These are phyloP conservation scores for Candida sanyaensis DNA, from an alignment of 1,139 yeast genomes.

Conservation along the genomic window DNA sequence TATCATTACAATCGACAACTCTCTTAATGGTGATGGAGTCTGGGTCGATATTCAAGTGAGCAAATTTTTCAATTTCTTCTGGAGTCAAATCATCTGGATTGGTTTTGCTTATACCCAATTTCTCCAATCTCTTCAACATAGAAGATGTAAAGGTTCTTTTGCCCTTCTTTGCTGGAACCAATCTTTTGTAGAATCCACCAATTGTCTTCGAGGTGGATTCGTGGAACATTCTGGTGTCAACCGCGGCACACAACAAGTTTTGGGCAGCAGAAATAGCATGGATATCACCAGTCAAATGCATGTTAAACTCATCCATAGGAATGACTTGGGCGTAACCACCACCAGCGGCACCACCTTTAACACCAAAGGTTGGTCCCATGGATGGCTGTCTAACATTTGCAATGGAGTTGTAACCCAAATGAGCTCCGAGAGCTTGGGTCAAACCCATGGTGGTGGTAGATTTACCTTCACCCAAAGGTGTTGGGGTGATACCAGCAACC, in stretches of 20 bases:
- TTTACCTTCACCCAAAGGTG: conserved; percentile 98
- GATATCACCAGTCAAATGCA: conserved; percentile 97
- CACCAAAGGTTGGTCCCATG: conserved; percentile 99
- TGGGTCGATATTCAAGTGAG: conserved; percentile 89
- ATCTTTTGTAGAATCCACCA: conserved; percentile 79
- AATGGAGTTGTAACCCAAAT: conserved; percentile 79
- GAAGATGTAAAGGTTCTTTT: conserved; percentile 74
- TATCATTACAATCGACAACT: conserved; percentile 94
- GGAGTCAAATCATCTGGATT: conserved; percentile 80
- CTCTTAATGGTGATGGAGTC: conserved; percentile 95
- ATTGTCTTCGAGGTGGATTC: conserved; percentile 83
- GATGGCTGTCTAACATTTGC: conserved; percentile 98
- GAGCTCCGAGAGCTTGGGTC: conserved; percentile 96
- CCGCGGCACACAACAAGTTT: conserved; percentile 94
- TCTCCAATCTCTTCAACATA: conserved; percentile 75
- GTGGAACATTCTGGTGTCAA: conserved; percentile 98
- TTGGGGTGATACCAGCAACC: conserved; percentile 97
- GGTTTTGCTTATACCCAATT: conserved; percentile 78
- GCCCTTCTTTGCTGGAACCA: conserved; percentile 88
- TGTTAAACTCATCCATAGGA: conserved; percentile 98
- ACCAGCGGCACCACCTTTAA: conserved; percentile 99
- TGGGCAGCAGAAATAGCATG: conserved; percentile 97
- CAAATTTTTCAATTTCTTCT: conserved; percentile 77
- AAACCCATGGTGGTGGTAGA: conserved; percentile 96
- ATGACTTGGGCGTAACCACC: conserved; percentile 99